Percentiles rank a stretch among this genome's conserved stretches.
Evolutionary conservation across 2,329 filamentous ascomycete species (phyloP).

Genomic region (Epichloe scottii): DNA sequence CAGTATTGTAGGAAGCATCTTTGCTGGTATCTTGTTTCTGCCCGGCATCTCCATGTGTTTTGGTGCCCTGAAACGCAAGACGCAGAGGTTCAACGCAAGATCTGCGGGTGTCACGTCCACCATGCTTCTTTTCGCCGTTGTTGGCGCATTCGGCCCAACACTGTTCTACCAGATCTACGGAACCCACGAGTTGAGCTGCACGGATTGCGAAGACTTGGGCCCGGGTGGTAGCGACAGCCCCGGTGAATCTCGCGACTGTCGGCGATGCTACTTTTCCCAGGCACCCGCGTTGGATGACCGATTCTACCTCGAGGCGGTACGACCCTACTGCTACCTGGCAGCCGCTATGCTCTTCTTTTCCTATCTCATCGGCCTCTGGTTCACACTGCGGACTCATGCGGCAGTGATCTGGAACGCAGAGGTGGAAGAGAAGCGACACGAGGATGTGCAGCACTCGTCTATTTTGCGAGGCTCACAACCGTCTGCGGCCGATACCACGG

Average conservation of each 20-base stretch:
- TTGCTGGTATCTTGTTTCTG: constrained; percentile 88
- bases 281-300: constrained; percentile 68
- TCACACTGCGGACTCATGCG: constrained; percentile 89
- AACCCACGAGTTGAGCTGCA: constrained; percentile 87
- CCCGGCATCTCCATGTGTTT: constrained; percentile 98
- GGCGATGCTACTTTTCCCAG: constrained; percentile 89
- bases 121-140: constrained; percentile 92
- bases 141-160: constrained; percentile 89
- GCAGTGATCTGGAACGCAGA: constrained; percentile 95
- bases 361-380: constrained; percentile 87
- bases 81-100: constrained; percentile 92
- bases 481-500: constrained; percentile 33
- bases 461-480: constrained; percentile 23
- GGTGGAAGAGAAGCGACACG: constrained; percentile 60
- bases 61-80: constrained; percentile 93
- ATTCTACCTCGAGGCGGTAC: constrained; percentile 83
- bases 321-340: constrained; percentile 85
- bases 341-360: constrained; percentile 79
- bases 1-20: constrained; percentile 94
- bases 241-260: constrained; percentile 57
- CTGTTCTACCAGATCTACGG: constrained; percentile 98
- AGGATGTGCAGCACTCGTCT: constrained; percentile 31
- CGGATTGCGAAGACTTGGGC: constrained; percentile 41
- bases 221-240: constrained; percentile 17
- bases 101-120: constrained; percentile 95